Percentiles rank a stretch among this genome's conserved stretches.
These are phyloP conservation scores for Entomortierella lignicola DNA, from an alignment of 192 early-diverging fungal genomes.

Conservation along the genomic window DNA sequence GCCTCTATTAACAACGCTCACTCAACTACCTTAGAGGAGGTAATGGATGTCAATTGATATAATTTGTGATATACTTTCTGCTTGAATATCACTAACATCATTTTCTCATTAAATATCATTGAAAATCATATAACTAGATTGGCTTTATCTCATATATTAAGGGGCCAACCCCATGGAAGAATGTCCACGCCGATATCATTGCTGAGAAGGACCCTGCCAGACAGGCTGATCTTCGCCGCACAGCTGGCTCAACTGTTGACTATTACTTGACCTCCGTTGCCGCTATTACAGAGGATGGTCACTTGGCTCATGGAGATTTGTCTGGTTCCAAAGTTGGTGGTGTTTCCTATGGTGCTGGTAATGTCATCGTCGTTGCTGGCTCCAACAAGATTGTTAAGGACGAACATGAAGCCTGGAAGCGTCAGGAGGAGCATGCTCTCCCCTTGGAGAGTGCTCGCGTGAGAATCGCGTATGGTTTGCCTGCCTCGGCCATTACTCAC, in stretches of 20 bases:
- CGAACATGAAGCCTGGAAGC: slow-evolving; percentile 42
- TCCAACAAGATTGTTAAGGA: slow-evolving; percentile 61
- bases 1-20: slow-evolving; percentile 55
- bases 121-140: slow-evolving; percentile 43
- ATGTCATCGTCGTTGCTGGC: slow-evolving; percentile 48
- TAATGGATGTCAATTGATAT: too few relatives aligned
- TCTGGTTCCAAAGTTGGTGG: slow-evolving; percentile 53
- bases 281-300: slow-evolving; percentile 48
- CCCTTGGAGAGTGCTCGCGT: slow-evolving; percentile 48
- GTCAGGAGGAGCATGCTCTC: slow-evolving; percentile 31
- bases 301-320: slow-evolving; percentile 43
- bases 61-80: too few relatives aligned
- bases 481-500: slow-evolving; percentile 36
- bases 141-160: slow-evolving; percentile 60
- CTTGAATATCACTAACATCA: too few relatives aligned
- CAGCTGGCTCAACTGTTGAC: slow-evolving; percentile 47
- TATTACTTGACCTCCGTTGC: slow-evolving; percentile 55
- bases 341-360: slow-evolving; percentile 33
- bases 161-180: slow-evolving; percentile 51
- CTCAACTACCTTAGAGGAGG: slow-evolving; percentile 57
- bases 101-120: too few relatives aligned
- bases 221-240: slow-evolving; percentile 51
- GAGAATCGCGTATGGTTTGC: slow-evolving; percentile 51
- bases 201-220: slow-evolving; percentile 47
- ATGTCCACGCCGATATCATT: slow-evolving; percentile 42